These are phyloP conservation scores for Prosopis cineraria DNA, from an alignment of 306 rosid species.

Conservation along the genomic window DNA sequence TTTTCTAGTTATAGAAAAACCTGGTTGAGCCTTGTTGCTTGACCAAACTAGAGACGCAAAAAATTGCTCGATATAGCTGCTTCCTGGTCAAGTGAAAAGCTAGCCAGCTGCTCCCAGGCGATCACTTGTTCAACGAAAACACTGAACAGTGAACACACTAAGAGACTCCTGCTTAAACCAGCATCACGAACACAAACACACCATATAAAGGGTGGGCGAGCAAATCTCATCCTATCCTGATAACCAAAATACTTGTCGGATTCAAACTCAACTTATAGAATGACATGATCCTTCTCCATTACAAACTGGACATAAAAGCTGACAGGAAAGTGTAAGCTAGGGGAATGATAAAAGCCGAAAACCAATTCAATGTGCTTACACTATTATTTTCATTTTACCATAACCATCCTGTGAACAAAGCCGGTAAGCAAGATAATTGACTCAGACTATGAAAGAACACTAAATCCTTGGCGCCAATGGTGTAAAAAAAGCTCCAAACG, in stretches of 20 bases:
- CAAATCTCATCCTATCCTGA: neutral
- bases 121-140: neutral
- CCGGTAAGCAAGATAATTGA: neutral
- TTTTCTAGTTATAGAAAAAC: too few relatives aligned
- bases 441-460: constrained; percentile 22
- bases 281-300: neutral
- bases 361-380: constrained; percentile 25
- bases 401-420: neutral
- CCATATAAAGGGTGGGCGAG: neutral
- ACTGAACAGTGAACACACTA: neutral
- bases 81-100: too few relatives aligned
- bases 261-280: neutral
- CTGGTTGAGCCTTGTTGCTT: neutral
- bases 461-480: constrained; percentile 14
- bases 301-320: neutral
- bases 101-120: neutral
- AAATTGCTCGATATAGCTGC: neutral
- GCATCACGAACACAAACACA: neutral
- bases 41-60: neutral
- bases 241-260: neutral
- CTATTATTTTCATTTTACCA: constrained; percentile 38
- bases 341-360: constrained; percentile 14
- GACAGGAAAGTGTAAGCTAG: neutral
- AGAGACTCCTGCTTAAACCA: neutral
- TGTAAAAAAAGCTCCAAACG: constrained; percentile 30